Evolutionary conservation across 352 stramenopile species (phyloP), one percentile per base, ranked within the genome.

Genomic region (Phytophthora nicotianae): DNA sequence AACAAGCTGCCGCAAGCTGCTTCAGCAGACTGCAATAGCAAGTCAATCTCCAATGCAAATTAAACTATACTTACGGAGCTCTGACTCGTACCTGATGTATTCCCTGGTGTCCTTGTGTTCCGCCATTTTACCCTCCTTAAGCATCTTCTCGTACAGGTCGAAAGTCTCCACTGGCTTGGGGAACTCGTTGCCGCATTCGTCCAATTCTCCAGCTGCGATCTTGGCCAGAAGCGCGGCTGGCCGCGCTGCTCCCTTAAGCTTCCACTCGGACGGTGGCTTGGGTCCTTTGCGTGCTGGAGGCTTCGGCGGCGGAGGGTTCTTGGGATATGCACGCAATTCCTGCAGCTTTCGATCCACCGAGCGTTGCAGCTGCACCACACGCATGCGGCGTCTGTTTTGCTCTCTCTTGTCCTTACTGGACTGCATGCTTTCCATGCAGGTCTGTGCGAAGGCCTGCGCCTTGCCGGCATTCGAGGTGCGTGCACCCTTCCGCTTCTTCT

Each of bases 341-440:
- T 86, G 70, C 62, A 91, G 64, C 56, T 94, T 86, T 32, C 75
- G 75, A 29, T 93, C 82, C 35, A 91, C 71, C n/a, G 66, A 62
- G 38, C 87, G 83, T 64, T 95, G 85, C 23, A 93, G 64, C 68
- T 95, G 85, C 48, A 91, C 77, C 24, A 95, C 83, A 52, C 85
- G 84, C 83, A 95, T 83, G 23, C 87, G 85, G 49, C 73, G 79
- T 8, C 83, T 81, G 40, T 79, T 88, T 53, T 86, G 72, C 35
- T 71, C 65, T 50, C 88, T 88, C 62, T 84, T 90, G 49, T 91
- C 84, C 35, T 76, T 72, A 41, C 66, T 85, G 32, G 64, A 70
- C 65, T 90, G 68, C 63, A 87, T 89, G 42, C 51, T 81, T 33
- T 91, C 64, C 46, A 81, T 77, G 38, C 80, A 83, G 20, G 52